Evolutionary conservation across 2,329 filamentous ascomycete genomes (phyloP).

Genomic region (Aspergillus texensis): DNA sequence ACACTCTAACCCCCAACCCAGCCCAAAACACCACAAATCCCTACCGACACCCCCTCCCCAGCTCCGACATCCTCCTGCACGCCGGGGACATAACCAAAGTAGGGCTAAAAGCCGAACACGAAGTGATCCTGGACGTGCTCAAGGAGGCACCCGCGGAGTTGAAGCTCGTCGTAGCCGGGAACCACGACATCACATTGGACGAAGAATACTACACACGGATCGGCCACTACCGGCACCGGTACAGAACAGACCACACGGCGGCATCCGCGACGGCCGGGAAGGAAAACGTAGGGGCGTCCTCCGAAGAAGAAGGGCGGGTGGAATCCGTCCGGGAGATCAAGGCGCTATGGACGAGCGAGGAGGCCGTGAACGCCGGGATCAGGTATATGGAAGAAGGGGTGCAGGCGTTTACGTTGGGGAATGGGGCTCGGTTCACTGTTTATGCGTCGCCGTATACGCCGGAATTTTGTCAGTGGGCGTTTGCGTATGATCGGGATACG

Average conservation of each 20-base stretch:
- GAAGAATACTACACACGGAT: constrained; percentile 46
- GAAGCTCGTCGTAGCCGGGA: constrained; percentile 65
- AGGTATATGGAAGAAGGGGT: constrained; percentile 60
- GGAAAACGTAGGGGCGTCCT: constrained; percentile 8
- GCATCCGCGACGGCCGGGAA: constrained; percentile 17
- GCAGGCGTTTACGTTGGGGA: constrained; percentile 47
- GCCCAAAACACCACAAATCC: constrained; percentile 24
- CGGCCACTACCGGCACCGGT: constrained; percentile 33
- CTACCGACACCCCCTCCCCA: constrained; percentile 50
- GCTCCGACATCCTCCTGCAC: constrained; percentile 58
- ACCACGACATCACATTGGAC: constrained; percentile 64
- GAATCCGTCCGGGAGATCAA: constrained; percentile 35
- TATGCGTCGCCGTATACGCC: constrained; percentile 58
- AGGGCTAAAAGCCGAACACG: constrained; percentile 52
- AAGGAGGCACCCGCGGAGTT: constrained; percentile 54
- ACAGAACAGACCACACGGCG: constrained; percentile 15
- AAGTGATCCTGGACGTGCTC: constrained; percentile 39
- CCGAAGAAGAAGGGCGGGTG: neutral
- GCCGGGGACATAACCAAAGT: constrained; percentile 61
- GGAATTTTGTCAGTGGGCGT: constrained; percentile 60
- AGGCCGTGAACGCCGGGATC: constrained; percentile 51
- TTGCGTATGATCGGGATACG: constrained; percentile 53
- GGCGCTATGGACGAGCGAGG: constrained; percentile 51
- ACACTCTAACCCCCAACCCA: constrained; percentile 32
- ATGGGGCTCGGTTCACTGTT: constrained; percentile 54